These are phyloP conservation scores for Lactarius hatsudake DNA, from an alignment of 768 basidiomycete genomes.

Conservation along the genomic window DNA sequence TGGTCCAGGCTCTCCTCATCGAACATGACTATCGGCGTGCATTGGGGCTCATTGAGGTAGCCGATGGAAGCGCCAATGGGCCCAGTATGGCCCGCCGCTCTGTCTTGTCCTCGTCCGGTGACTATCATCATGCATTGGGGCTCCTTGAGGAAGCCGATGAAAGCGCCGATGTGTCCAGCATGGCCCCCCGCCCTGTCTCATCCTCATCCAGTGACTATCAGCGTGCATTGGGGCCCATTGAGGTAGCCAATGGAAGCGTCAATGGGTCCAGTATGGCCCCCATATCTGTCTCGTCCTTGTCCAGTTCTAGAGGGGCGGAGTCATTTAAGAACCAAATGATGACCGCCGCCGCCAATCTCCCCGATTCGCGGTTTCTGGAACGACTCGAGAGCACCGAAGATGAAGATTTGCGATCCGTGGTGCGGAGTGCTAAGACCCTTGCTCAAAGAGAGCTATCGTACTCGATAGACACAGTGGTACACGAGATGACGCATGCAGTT, in stretches of 20 bases:
- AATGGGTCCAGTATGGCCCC: background rate
- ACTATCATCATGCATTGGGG: background rate
- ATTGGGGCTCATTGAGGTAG: too few relatives aligned
- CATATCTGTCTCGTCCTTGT: background rate
- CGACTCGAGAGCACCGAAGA: slow-evolving; percentile 1
- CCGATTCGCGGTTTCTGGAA: slow-evolving; percentile 19
- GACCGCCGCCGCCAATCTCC: background rate
- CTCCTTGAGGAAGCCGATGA: background rate
- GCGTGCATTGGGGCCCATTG: background rate
- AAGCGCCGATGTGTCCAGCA: too few relatives aligned
- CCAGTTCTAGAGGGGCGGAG: background rate
- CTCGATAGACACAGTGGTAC: slow-evolving; percentile 9
- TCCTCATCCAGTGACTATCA: too few relatives aligned
- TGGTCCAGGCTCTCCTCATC: slow-evolving; percentile 3
- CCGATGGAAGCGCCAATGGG: too few relatives aligned
- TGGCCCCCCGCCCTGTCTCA: too few relatives aligned
- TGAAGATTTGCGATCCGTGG: slow-evolving; percentile 6
- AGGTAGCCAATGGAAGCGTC: background rate
- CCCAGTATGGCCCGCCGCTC: too few relatives aligned
- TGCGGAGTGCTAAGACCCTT: background rate
- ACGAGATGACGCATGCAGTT: slow-evolving; percentile 4
- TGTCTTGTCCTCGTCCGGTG: too few relatives aligned
- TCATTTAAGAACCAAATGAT: slow-evolving; percentile 11
- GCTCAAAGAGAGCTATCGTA: slow-evolving; percentile 8
- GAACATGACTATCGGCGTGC: too few relatives aligned